Evolutionary conservation across 148 eudicot species (phyloP).

Genomic region (Arctostaphylos glauca): DNA sequence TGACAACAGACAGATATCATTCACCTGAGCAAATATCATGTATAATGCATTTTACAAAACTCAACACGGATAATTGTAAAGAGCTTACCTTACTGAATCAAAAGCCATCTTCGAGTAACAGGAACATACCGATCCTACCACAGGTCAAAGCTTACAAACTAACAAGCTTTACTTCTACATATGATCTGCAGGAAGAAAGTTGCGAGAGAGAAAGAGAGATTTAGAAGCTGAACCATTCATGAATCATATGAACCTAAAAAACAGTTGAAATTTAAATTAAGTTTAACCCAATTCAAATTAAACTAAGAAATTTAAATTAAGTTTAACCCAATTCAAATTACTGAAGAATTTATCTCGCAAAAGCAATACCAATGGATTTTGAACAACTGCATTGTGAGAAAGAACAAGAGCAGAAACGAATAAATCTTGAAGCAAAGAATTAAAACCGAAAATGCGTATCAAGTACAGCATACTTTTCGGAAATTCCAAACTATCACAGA

Average conservation of each 20-base stretch:
- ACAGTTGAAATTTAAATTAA: not conserved
- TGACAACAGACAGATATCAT: not conserved
- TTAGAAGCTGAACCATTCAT: conserved; percentile 1
- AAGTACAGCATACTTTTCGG: not conserved
- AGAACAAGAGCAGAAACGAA: not conserved
- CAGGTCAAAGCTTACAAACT: not conserved
- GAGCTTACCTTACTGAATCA: not conserved
- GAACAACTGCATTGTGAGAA: not conserved
- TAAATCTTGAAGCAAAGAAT: conserved; percentile 1
- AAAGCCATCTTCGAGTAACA: conserved; percentile 6
- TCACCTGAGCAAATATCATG: not conserved
- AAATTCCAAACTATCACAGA: not conserved
- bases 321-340: not conserved
- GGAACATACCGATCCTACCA: not conserved
- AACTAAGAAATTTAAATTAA: not conserved
- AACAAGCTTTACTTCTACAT: not conserved
- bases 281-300: not conserved
- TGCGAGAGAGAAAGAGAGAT: not conserved
- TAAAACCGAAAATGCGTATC: not conserved
- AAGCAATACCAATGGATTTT: not conserved
- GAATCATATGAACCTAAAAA: not conserved
- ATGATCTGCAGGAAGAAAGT: conserved; percentile 4
- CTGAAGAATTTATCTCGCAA: not conserved
- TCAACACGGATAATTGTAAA: not conserved
- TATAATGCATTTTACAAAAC: not conserved